Conservation (phyloP, 345 rosid species). For the Diplotaxis tenuifolia region DNA sequence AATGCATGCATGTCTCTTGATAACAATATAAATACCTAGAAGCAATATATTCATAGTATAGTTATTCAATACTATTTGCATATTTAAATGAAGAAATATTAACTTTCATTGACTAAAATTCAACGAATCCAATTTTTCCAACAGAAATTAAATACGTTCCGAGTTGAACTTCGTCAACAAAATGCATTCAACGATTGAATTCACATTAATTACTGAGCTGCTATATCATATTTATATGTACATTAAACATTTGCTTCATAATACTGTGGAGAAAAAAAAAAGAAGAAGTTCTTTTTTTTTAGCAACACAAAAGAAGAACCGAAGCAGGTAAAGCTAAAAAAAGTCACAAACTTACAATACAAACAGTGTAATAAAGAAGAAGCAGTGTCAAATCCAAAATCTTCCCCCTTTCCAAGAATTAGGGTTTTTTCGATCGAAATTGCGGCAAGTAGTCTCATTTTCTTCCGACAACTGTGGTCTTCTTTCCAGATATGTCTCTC, state of each 20-base stretch:
- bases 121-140: neutral
- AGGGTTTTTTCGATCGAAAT: conserved; percentile 28
- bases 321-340: neutral
- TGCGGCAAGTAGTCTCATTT: conserved; percentile 22
- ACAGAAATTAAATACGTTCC: conserved; percentile 2
- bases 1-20: no score
- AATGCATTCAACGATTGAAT: conserved; percentile 15
- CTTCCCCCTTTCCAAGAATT: conserved; percentile 20
- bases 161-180: neutral
- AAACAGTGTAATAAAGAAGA: conserved; percentile 13
- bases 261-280: neutral
- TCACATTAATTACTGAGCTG: neutral
- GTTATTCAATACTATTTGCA: no score
- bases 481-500: conserved; percentile 13
- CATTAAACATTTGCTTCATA: neutral
- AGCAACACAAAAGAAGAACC: no score
- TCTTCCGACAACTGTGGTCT: conserved; percentile 23
- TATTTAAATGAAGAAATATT: neutral
- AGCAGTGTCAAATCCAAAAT: neutral
- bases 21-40: no score
- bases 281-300: no score
- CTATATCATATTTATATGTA: neutral
- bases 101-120: conserved; percentile 1
- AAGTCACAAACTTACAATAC: no score
- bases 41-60: no score